Evolutionary conservation across 805 yeast species (phyloP).

Genomic region (Lipomyces yamanashiensis): DNA sequence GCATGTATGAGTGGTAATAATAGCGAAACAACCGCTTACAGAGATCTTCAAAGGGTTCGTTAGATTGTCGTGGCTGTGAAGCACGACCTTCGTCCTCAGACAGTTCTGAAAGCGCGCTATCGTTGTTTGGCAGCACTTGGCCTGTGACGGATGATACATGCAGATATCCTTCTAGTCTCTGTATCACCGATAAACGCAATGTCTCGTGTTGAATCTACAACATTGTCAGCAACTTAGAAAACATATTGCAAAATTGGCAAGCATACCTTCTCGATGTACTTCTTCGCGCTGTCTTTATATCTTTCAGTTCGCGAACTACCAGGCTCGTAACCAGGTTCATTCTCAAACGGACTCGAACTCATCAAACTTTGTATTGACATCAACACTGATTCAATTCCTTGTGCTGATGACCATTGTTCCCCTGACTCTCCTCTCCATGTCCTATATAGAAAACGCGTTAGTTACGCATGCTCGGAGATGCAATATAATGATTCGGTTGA

Average conservation of each 20-base stretch:
- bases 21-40: slow-evolving; percentile 20
- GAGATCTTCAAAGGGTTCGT: slow-evolving; percentile 19
- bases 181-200: slow-evolving; percentile 16
- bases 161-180: slow-evolving; percentile 23
- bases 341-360: slow-evolving; percentile 27
- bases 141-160: slow-evolving; percentile 3
- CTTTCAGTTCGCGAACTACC: background rate
- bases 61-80: background rate
- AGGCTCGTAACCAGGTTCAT: slow-evolving; percentile 26
- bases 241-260: too few species aligned
- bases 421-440: slow-evolving; percentile 29
- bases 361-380: slow-evolving; percentile 28
- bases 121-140: background rate
- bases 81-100: background rate
- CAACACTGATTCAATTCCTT: slow-evolving; percentile 25
- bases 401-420: slow-evolving; percentile 34
- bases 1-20: slow-evolving; percentile 15
- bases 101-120: background rate
- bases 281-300: slow-evolving; percentile 3
- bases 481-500: background rate
- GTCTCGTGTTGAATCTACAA: slow-evolving; percentile 24
- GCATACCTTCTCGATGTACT: slow-evolving; percentile 14
- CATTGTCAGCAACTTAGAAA: background rate
- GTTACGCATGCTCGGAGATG: background rate
- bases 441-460: background rate